Conservation (phyloP, 192 early-diverging fungal genomes). For the Pilobolus umbonatus region DNA sequence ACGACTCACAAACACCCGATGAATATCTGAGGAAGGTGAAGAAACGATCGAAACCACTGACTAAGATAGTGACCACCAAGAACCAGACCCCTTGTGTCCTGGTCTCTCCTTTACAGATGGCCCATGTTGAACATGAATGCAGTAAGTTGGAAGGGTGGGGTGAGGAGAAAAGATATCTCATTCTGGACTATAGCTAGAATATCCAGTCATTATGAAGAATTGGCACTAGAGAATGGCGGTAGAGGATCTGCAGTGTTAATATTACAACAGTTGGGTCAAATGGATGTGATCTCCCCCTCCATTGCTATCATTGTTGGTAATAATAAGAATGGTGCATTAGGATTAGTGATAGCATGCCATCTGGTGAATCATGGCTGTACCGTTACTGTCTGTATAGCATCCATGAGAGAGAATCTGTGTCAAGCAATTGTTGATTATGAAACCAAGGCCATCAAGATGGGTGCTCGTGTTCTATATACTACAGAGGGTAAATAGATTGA, state of each 20-base stretch:
- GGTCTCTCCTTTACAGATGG: slow-evolving; percentile 61
- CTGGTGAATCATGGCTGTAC: slow-evolving; percentile 73
- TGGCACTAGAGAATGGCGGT: background rate
- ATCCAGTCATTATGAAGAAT: slow-evolving; percentile 49
- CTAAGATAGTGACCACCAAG: background rate
- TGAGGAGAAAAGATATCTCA: background rate
- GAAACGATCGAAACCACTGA: background rate
- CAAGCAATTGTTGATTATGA: slow-evolving; percentile 3
- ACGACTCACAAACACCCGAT: slow-evolving; percentile 13
- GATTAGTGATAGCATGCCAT: slow-evolving; percentile 65
- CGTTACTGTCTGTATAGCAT: slow-evolving; percentile 49
- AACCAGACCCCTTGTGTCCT: slow-evolving; percentile 47
- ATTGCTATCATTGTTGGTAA: slow-evolving; percentile 71
- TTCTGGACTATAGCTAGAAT: slow-evolving; percentile 47
- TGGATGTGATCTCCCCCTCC: background rate
- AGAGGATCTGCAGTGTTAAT: background rate
- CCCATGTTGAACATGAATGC: slow-evolving; percentile 55
- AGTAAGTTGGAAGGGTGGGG: background rate
- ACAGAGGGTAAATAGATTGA: background rate
- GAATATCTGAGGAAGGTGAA: background rate
- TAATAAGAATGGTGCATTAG: slow-evolving; percentile 67
- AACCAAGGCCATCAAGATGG: background rate
- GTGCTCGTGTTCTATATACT: background rate
- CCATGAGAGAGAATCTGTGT: slow-evolving; percentile 40
- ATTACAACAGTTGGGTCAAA: slow-evolving; percentile 24